Evolutionary conservation across 768 basidiomycete species (phyloP).

Genomic region (Mycena crocata): DNA sequence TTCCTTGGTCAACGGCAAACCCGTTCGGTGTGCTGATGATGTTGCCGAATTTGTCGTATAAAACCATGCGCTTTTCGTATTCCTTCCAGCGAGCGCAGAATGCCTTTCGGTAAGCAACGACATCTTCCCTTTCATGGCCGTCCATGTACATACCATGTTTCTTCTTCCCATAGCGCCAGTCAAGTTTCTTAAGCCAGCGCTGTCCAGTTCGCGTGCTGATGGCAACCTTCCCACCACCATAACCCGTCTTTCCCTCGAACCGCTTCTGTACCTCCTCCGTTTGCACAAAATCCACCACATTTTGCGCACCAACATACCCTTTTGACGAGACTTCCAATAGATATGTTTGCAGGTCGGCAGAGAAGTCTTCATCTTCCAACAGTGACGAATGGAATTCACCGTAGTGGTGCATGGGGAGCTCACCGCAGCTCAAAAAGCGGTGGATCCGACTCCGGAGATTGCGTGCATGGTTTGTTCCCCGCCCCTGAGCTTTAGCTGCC

Average conservation of each 20-base stretch:
- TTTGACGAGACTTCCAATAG: no score
- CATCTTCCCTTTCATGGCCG: background rate
- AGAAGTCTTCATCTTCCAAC: background rate
- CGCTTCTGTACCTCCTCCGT: conserved; percentile 4
- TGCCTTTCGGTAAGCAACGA: background rate
- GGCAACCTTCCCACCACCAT: background rate
- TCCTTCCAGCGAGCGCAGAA: background rate
- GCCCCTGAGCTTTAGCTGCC: no score
- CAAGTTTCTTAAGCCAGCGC: background rate
- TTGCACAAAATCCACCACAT: conserved; percentile 12
- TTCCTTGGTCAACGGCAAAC: background rate
- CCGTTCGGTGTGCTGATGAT: background rate
- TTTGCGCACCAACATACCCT: background rate
- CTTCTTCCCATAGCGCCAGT: background rate
- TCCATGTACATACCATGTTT: background rate
- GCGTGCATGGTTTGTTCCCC: no score
- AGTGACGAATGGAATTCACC: background rate
- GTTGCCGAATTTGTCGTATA: background rate
- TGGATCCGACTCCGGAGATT: no score
- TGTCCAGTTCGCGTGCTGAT: background rate
- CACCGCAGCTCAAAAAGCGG: no score
- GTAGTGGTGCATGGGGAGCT: background rate
- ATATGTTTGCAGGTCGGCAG: no score
- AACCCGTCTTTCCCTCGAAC: conserved; percentile 29
- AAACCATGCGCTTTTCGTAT: background rate